Percentiles rank a stretch among this genome's conserved stretches.
These are phyloP conservation scores for Uncinocarpus reesii DNA, from an alignment of 2,329 filamentous ascomycete genomes.

Conservation along the genomic window DNA sequence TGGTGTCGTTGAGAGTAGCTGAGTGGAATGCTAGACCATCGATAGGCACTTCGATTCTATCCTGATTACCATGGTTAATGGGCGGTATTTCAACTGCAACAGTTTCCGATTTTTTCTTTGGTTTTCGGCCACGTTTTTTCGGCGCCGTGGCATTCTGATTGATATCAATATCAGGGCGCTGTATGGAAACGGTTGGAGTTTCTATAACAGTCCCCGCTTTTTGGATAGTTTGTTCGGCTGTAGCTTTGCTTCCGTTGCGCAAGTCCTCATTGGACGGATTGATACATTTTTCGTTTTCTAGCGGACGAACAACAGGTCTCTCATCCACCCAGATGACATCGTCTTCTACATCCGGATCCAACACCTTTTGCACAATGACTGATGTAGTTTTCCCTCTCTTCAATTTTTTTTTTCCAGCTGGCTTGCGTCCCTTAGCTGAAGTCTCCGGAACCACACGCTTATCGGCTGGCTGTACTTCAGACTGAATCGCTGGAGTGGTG, in stretches of 20 bases:
- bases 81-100: conserved; percentile 6
- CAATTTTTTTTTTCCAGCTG: conserved; percentile 34
- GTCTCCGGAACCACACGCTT: neutral
- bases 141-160: conserved; percentile 7
- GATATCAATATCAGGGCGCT: neutral
- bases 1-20: neutral
- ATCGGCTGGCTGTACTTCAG: neutral
- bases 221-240: neutral
- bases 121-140: conserved; percentile 38
- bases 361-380: conserved; percentile 24
- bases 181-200: neutral
- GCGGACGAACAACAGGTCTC: conserved; percentile 15
- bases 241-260: neutral
- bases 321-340: conserved; percentile 36
- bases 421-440: conserved; percentile 13
- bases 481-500: neutral
- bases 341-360: conserved; percentile 28
- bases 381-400: conserved; percentile 38
- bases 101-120: conserved; percentile 28
- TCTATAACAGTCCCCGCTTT: neutral
- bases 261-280: neutral
- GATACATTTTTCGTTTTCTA: neutral
- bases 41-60: neutral
- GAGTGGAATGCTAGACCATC: neutral
- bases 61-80: neutral